Base-by-base conservation (phyloP, 139 green algal species). In the Micractinium sp. region DNA sequence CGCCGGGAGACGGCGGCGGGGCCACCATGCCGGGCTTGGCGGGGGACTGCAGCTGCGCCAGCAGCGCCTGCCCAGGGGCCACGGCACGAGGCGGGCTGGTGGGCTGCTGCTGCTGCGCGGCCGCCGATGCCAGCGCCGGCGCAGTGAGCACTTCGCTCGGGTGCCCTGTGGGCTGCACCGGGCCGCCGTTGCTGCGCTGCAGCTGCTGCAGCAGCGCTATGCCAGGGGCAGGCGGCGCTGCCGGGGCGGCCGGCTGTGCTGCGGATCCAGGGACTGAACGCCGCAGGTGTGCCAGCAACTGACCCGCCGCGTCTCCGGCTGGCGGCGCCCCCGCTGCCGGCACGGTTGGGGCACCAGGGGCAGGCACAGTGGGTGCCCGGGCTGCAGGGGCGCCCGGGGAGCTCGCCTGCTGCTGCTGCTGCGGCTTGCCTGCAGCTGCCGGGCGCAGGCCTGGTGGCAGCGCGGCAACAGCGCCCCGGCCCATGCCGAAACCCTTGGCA, bases 401-500 rank as follows among this genome's bases (percentile, higher is more conserved):
- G 80, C 80, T 29, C 47, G 3, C 27, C n/a, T n/a, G 84, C 41
- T 41, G n/a, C n/a, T n/a, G n/a, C n/a, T n/a, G n/a, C n/a, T n/a
- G 33, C 56, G 18, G 41, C 35, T 85, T 36, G 18, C 60, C 29
- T 0, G 81, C 61, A 3, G 74, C 47, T 7, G 74, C 41, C 38
- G 27, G 75, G 18, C 16, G 31, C 5, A 67, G 63, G 76, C 56
- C 60, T 0, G 71, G 31, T 25, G 85, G 79, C 73, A 82, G 78
- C 0, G 61, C 16, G 2, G 81, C 1, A 1, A 36, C 36, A 35
- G 67, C 63, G 79, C 89, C 87, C 14, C 91, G 73, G 33, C 91
- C 87, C 71, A 91, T 88, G 39, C 81, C 81, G 66, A 91, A 92
- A 25, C 89, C 89, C 66, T 84, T 91, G 31, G 88, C 85, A 5